Base-by-base conservation (phyloP, 164 flowering plant species). In the Euptelea pleiosperma region DNA sequence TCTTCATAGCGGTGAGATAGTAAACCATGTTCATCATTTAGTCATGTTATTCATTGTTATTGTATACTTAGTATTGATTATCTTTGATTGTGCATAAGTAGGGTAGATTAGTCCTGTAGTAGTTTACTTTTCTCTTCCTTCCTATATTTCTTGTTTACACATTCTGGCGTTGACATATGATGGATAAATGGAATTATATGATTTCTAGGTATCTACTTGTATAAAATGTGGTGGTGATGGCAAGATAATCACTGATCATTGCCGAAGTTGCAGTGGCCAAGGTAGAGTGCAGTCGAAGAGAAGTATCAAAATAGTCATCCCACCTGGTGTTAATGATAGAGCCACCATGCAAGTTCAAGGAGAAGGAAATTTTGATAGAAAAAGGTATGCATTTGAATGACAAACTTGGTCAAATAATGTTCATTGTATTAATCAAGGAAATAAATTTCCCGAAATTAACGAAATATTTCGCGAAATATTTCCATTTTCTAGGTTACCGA, bases 251-350 rank as follows among this genome's bases (percentile, higher is more conserved):
- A 83, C 89, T 25, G 92, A 88, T 36, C 46, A 56, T 46, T 93
- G 99, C 66, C 69, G 46, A 57, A 80, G 59, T 16, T 93, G 99
- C 72, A 59, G 72, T 35, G 97, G 95, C 60, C 58, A 44, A 52
- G 96, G 97, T 48, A 75, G 70, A 64, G 70, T 84, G 21, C 68
- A 54, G 58, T 65, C 73, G 28, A 82, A 74, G 61, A 65, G 81
- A 48, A 79, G 55, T 53, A 64, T 93, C 57, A 69, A 73, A 41
- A 72, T 93, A 39, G 76, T 76, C 43, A 72, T 93, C 45, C 99
- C 97, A 43, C 78, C 97, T 52, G 99, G 99, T 40, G 79, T 86
- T 58, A 66, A 51, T 61, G 77, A 86, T 71, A 92, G 94, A 62
- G 82, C 86, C 60, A 83, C 83, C 24, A 74, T 93, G 88, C 82